Base-by-base conservation (phyloP, 148 eudicot genomes). In the Suaeda aralocaspica region DNA sequence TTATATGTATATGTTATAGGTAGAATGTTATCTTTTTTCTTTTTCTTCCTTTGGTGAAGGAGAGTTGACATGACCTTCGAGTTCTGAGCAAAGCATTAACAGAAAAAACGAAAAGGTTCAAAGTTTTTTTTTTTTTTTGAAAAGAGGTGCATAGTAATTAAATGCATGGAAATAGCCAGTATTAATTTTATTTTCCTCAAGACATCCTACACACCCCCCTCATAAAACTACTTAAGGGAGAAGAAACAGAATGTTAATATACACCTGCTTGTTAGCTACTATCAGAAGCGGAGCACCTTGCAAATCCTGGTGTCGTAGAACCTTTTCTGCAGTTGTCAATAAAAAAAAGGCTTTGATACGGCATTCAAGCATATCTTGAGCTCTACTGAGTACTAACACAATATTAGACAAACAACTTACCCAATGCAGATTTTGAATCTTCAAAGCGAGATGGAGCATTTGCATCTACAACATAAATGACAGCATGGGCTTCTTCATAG, bases 401-500 rank as follows among this genome's bases (percentile, higher is more conserved):
- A n/a, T n/a, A 33, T 52, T 31, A 65, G 4, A 4, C n/a, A n/a
- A 41, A n/a, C 13, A 44, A 74, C 68, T 82, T 84, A 87, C 99
- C 99, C 31, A 92, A 86, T 44, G 91, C 91, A 71, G 92, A 87
- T 78, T 89, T 92, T 55, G 97, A 89, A 78, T 94, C 99, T 83
- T 94, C 99, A 78, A 94, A 91, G 10, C 92, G 91, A 50, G 93
- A 82, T 42, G 99, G 96, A 68, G 77, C 70, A 76, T 92, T 84
- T 59, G 99, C 92, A 86, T 94, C 99, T 45, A 94, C 82, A 33
- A 94, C 96, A 86, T 82, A 94, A 58, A 94, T 79, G 36, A 94
- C 89, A 75, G 99, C 97, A 87, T 94, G 97, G 65, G 99, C 97
- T 86, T 94, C 99, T 78, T 94, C 99, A 79, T 91, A 94, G 72